A percentile compares a stretch with the other conserved stretches of the same genome.
Evolutionary conservation across 208 protist species (phyloP).

Genomic region (Blastocrithidia nonstop): DNA sequence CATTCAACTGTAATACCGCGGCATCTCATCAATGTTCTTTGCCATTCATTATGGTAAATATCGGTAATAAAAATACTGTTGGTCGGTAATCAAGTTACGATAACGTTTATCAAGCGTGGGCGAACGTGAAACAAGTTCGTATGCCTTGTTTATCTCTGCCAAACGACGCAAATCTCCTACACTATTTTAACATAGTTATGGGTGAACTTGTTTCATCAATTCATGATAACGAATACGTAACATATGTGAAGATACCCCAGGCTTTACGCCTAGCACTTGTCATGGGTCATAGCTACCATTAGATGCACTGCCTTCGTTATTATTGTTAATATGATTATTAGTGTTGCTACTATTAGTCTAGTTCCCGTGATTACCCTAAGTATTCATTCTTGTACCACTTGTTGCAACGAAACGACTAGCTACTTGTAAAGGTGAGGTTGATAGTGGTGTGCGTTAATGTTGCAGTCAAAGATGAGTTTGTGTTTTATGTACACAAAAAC

Average conservation of each 20-base stretch:
- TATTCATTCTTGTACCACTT: neutral
- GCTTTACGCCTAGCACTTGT: constrained; percentile 63
- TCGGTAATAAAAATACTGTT: constrained; percentile 78
- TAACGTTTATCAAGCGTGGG: constrained; percentile 77
- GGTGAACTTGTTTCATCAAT: constrained; percentile 74
- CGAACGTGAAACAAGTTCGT: constrained; percentile 78
- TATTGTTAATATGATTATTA: neutral
- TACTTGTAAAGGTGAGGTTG: too few species aligned
- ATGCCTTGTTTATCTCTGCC: constrained; percentile 82
- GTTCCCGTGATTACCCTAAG: neutral
- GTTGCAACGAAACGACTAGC: too few species aligned
- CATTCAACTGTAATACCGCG: constrained; percentile 80
- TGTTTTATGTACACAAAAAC: too few species aligned
- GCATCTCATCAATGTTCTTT: constrained; percentile 85
- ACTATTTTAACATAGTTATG: constrained; percentile 53
- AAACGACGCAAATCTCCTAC: constrained; percentile 60
- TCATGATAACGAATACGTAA: constrained; percentile 73
- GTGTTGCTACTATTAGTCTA: neutral
- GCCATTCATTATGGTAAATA: constrained; percentile 86
- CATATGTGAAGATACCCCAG: constrained; percentile 50
- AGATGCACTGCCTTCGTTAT: constrained; percentile 18
- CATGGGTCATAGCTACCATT: constrained; percentile 74
- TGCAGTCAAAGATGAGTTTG: too few species aligned
- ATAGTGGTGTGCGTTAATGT: too few species aligned
- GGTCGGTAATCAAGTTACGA: constrained; percentile 73